phyloP scores from a whole-genome alignment of 2,329 filamentous ascomycete genomes.

The Sclerotinia sclerotiorum region DNA sequence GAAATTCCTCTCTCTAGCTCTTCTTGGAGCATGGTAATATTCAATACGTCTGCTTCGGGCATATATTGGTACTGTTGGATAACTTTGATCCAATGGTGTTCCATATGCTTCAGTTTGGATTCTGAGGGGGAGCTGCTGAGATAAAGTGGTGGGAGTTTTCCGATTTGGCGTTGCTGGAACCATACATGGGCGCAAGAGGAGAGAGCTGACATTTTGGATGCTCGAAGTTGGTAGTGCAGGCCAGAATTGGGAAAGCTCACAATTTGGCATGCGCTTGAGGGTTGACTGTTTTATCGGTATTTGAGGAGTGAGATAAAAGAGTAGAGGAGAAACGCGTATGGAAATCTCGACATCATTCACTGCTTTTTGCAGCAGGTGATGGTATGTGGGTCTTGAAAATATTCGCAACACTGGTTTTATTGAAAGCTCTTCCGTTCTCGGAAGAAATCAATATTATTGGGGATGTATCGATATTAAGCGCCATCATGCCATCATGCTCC shows the following conservation, averaged over 20 bases:
- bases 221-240: background rate
- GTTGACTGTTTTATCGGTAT: background rate
- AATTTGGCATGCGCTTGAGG: background rate
- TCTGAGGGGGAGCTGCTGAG: background rate
- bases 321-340: background rate
- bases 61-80: background rate
- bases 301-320: background rate
- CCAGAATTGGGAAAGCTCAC: background rate
- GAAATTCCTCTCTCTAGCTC: conserved; percentile 8
- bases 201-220: background rate
- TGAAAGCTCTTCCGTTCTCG: background rate
- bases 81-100: conserved; percentile 15
- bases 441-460: conserved; percentile 4
- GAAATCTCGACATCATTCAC: background rate
- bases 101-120: background rate
- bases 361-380: background rate
- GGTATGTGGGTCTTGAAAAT: background rate
- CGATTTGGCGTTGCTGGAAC: conserved; percentile 2
- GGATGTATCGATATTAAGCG: background rate
- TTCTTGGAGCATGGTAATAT: conserved; percentile 11
- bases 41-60: background rate
- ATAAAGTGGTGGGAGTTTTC: conserved; percentile 8
- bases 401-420: background rate
- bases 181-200: background rate
- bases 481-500: background rate